These are phyloP conservation scores for Lecanicillium sp. DNA, from an alignment of 2,329 filamentous ascomycete species.

Conservation along the genomic window DNA sequence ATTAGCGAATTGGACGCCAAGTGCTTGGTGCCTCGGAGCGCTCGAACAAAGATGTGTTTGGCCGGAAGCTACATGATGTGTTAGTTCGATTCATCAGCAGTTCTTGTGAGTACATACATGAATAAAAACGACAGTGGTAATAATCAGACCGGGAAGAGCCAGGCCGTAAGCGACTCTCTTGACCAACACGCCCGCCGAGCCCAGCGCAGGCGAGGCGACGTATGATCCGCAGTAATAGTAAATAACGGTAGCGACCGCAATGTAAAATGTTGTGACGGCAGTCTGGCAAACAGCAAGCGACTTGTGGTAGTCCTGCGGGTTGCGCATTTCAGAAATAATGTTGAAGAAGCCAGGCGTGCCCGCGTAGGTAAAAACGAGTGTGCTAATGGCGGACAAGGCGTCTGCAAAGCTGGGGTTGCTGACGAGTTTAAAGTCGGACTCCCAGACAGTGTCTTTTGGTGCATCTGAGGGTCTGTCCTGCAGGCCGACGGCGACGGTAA, in stretches of 20 bases:
- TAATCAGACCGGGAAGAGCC: conserved; percentile 22
- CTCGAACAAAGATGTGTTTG: conserved; percentile 32
- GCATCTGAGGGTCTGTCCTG: conserved; percentile 52
- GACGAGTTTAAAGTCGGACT: conserved; percentile 51
- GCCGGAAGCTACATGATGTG: conserved; percentile 23
- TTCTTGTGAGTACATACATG: conserved; percentile 21
- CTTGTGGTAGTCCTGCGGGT: conserved; percentile 52
- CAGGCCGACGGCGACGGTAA: conserved; percentile 46
- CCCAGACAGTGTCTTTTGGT: conserved; percentile 49
- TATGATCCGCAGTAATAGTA: conserved; percentile 38
- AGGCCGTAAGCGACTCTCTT: conserved; percentile 38
- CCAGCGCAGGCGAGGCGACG: conserved; percentile 38
- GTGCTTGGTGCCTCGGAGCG: conserved; percentile 27
- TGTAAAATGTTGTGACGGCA: conserved; percentile 23
- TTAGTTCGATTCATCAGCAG: conserved; percentile 22
- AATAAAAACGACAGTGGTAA: conserved; percentile 15
- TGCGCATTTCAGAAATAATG: conserved; percentile 58
- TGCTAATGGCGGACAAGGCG: conserved; percentile 49
- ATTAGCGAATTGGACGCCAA: conserved; percentile 24
- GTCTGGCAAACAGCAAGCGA: conserved; percentile 18
- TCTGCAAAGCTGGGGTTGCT: conserved; percentile 49
- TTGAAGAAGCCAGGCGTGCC: conserved; percentile 55
- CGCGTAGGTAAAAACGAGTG: conserved; percentile 53
- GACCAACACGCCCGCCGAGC: conserved; percentile 30
- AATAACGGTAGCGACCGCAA: conserved; percentile 27